These are phyloP conservation scores for Saccharomyces pastorianus DNA, from an alignment of 1,139 yeast genomes.

Conservation along the genomic window DNA sequence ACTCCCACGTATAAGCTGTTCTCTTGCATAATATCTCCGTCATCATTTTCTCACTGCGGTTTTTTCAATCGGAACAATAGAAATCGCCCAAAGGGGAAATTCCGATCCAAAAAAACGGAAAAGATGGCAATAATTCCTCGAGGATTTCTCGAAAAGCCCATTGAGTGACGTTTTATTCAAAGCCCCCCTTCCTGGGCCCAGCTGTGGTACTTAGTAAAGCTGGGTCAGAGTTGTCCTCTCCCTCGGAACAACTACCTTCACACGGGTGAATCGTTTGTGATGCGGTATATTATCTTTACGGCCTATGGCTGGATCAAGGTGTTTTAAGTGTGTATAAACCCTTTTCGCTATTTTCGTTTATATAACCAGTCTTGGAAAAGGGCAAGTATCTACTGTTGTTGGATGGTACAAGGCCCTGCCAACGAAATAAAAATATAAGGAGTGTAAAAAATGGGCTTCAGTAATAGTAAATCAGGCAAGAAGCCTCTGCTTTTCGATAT, in stretches of 20 bases:
- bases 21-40: neutral
- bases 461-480: conserved; percentile 5
- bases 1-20: neutral
- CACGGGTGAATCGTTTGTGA: neutral
- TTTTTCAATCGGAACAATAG: neutral
- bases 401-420: neutral
- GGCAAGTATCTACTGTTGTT: neutral
- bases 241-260: neutral
- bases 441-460: neutral
- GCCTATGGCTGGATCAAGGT: neutral
- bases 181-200: neutral
- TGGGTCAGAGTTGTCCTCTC: conserved; percentile 2
- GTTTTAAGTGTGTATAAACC: neutral
- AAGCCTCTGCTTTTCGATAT: conserved; percentile 3
- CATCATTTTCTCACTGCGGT: neutral
- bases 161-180: neutral
- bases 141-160: neutral
- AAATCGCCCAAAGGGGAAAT: neutral
- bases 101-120: neutral
- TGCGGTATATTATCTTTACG: neutral
- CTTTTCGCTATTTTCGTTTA: conserved; percentile 10
- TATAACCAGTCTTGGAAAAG: neutral
- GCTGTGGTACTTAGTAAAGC: neutral
- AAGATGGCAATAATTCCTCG: neutral
- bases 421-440: neutral